Evolutionary conservation across 2,329 filamentous ascomycete genomes (phyloP).

Genomic region (Exophiala oligosperma): DNA sequence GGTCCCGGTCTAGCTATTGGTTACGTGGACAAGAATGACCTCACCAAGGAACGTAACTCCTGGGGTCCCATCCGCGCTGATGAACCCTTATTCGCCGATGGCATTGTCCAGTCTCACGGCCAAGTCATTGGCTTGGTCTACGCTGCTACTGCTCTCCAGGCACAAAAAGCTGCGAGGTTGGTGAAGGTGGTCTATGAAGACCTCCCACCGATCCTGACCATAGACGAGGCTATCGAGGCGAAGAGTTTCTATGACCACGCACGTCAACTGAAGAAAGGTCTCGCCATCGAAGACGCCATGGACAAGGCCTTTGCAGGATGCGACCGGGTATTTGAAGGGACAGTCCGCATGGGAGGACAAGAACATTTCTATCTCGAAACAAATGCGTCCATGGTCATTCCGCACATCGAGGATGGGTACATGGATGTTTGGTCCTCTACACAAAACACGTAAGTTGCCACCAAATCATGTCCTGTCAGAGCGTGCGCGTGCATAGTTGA

Average conservation of each 20-base stretch:
- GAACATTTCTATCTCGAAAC: constrained; percentile 98
- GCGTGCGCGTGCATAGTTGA: no score
- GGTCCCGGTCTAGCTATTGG: constrained; percentile 84
- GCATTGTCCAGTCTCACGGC: constrained; percentile 85
- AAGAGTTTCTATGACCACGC: constrained; percentile 85
- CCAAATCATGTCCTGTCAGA: no score
- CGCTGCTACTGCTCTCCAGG: constrained; percentile 74
- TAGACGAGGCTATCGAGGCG: constrained; percentile 90
- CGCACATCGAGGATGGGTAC: constrained; percentile 88
- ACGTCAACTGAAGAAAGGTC: constrained; percentile 79
- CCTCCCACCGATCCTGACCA: constrained; percentile 85
- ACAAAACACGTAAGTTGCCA: constrained; percentile 66
- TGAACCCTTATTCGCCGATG: constrained; percentile 88
- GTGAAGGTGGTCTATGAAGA: constrained; percentile 92
- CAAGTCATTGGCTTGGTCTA: constrained; percentile 90
- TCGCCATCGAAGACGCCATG: constrained; percentile 42
- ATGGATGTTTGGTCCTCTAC: constrained; percentile 93
- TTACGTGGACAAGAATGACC: constrained; percentile 78
- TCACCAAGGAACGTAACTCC: constrained; percentile 78
- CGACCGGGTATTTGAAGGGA: constrained; percentile 82
- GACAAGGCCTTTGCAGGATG: constrained; percentile 74
- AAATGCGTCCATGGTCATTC: constrained; percentile 79
- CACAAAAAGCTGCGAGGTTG: constrained; percentile 75
- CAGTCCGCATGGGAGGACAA: constrained; percentile 87
- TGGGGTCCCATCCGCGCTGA: constrained; percentile 84